Evolutionary conservation across 2,329 filamentous ascomycete species (phyloP), one percentile per base, ranked within the genome.

Genomic region (Trichoderma sp.): DNA sequence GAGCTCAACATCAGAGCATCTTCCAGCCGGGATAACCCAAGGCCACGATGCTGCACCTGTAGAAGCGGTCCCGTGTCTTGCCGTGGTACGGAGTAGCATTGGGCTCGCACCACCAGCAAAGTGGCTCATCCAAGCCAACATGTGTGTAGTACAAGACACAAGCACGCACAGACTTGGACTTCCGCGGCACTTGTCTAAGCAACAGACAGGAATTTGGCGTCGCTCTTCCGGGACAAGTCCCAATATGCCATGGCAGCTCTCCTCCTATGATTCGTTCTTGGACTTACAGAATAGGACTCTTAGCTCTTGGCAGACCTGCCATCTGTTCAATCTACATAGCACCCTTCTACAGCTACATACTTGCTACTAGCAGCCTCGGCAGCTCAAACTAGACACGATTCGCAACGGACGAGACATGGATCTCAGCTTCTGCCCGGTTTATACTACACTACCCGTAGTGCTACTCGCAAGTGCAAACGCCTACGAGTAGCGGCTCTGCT

Each of bases 11-110:
- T 18, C 51, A 70, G 57, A 60, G 56, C 26, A 21, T 66, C 2
- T 1, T 43, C 36, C 53, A 68, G 64, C 64, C 64, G 64, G 64
- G 57, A 58, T 58, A 11, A 47, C 32, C 64, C 70, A 68, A 68
- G 64, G 24, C 58, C 56, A 60, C 65, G 65, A 68, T 47, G 53
- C 34, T 32, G 36, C 39, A 30, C 62, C 53, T 60, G 24, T 58
- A 47, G 32, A 30, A 68, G 64, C 70, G 63, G 24, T 62, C 43
- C 63, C 70, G 56, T 71, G 63, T 68, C 70, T 62, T 60, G 62
- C 70, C 70, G 36, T 47, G 56, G 63, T 61, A 56, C 56, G 60
- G 63, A 70, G 51, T 12, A 51, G 24, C 57, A 34, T 34, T 32
- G 6, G 28, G 36, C 58, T 57, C 28, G 47, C 18, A 66, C 47